Conservation (phyloP, 768 basidiomycete genomes). For the Calocybe indica region DNA sequence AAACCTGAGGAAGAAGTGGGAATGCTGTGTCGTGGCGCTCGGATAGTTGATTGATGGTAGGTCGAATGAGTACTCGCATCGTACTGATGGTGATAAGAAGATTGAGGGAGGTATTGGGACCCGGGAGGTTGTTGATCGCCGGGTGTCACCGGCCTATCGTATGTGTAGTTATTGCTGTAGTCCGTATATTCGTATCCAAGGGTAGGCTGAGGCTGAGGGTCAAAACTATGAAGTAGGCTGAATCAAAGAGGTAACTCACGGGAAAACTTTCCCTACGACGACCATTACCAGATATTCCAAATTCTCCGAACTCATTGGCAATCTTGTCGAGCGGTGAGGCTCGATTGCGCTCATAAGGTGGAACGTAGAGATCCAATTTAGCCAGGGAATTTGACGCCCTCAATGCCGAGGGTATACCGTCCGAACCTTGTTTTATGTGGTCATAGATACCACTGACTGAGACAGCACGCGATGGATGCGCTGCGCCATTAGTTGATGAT, state of each 20-base stretch:
- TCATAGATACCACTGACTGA: conserved; percentile 27
- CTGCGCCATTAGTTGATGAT: conserved; percentile 16
- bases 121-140: background rate
- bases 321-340: conserved; percentile 44
- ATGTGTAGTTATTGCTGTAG: conserved; percentile 12
- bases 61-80: conserved; percentile 26
- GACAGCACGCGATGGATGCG: conserved; percentile 23
- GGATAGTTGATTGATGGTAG: conserved; percentile 29
- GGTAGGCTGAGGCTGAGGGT: conserved; percentile 21
- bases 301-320: conserved; percentile 61
- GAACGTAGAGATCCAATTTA: conserved; percentile 63
- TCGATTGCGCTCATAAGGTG: conserved; percentile 58
- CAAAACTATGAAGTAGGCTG: conserved; percentile 1
- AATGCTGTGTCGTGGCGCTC: conserved; percentile 62
- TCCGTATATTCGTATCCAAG: conserved; percentile 33
- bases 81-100: conserved; percentile 34
- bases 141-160: no score
- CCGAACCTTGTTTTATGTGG: conserved; percentile 35
- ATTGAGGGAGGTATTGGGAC: conserved; percentile 20
- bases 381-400: conserved; percentile 57
- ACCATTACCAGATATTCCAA: conserved; percentile 43
- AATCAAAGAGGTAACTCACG: conserved; percentile 30
- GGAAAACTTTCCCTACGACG: conserved; percentile 54
- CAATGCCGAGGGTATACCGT: conserved; percentile 56
- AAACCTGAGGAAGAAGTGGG: conserved; percentile 68